Evolutionary conservation across 2,329 filamentous ascomycete genomes (phyloP).

Genomic region (Chrysoporthe austroafricana): DNA sequence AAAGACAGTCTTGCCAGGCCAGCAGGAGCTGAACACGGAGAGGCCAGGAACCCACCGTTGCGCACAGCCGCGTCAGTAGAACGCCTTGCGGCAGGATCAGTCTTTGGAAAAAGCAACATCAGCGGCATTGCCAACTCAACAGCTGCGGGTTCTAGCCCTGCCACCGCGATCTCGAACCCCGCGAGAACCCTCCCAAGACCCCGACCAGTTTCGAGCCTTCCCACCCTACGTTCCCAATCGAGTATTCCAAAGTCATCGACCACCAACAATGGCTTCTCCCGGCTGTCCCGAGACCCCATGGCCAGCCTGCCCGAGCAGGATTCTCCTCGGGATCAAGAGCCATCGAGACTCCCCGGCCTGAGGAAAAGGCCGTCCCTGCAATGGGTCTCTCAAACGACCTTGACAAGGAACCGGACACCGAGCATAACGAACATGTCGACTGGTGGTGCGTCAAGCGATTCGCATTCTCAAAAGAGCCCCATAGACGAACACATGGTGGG

Average conservation of each 20-base stretch:
- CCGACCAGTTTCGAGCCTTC: slow-evolving; percentile 24
- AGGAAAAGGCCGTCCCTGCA: slow-evolving; percentile 22
- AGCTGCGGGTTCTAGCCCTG: background rate
- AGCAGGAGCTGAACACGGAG: background rate
- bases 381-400: slow-evolving; percentile 9
- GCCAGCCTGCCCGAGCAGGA: slow-evolving; percentile 22
- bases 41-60: slow-evolving; percentile 17
- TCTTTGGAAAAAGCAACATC: slow-evolving; percentile 13
- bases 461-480: slow-evolving; percentile 17
- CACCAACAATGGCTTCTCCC: slow-evolving; percentile 10
- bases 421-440: slow-evolving; percentile 20
- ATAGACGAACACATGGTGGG: slow-evolving; percentile 13
- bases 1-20: slow-evolving; percentile 20
- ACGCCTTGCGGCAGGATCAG: slow-evolving; percentile 13
- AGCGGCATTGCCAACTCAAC: slow-evolving; percentile 10
- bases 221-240: slow-evolving; percentile 18
- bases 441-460: slow-evolving; percentile 15
- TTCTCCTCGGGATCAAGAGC: background rate
- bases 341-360: slow-evolving; percentile 18
- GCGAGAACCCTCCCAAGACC: slow-evolving; percentile 17
- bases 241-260: slow-evolving; percentile 6
- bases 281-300: slow-evolving; percentile 26
- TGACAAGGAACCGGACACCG: slow-evolving; percentile 20
- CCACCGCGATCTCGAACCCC: background rate
- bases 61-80: slow-evolving; percentile 25